These are phyloP conservation scores for Cryphonectria carpinicola DNA, from an alignment of 2,329 filamentous ascomycete genomes.

Conservation along the genomic window DNA sequence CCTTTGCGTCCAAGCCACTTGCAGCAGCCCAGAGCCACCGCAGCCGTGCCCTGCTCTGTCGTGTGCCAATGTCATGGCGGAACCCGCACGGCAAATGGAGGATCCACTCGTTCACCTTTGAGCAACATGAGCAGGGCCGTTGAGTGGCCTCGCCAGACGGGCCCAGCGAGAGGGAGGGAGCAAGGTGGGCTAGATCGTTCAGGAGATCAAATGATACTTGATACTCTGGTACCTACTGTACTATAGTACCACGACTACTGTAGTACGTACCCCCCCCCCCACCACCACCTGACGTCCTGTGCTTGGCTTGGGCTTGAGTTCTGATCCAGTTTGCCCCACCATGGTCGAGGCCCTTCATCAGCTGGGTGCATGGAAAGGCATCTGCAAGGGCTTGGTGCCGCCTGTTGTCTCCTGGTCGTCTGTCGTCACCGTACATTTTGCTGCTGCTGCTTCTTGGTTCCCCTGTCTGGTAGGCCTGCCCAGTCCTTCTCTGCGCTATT, in stretches of 20 bases:
- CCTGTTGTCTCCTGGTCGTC: background rate
- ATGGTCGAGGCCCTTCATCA: conserved; percentile 2
- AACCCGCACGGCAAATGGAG: conserved; percentile 5
- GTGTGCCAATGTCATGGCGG: background rate
- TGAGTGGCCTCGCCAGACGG: background rate
- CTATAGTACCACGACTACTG: too few relatives aligned
- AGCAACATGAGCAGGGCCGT: background rate
- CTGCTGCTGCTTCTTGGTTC: background rate
- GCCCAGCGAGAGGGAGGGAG: conserved; percentile 10
- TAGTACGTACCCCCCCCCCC: background rate
- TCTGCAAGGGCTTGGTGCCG: conserved; percentile 5
- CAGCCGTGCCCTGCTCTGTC: background rate
- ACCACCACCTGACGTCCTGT: background rate
- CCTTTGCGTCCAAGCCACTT: conserved; percentile 1
- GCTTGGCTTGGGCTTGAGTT: background rate
- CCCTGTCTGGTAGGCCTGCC: background rate
- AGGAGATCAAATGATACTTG: conserved; percentile 1
- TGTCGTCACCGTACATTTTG: background rate
- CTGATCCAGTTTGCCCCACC: conserved; percentile 3
- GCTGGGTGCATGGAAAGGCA: background rate
- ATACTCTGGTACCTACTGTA: background rate
- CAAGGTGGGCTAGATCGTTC: conserved; percentile 4
- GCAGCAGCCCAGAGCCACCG: background rate
- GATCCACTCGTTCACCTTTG: background rate
- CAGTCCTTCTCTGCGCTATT: background rate